Percentiles rank a stretch among this genome's conserved stretches.
Conservation (phyloP, 2,329 filamentous ascomycete species). For the Colletotrichum sp. region DNA sequence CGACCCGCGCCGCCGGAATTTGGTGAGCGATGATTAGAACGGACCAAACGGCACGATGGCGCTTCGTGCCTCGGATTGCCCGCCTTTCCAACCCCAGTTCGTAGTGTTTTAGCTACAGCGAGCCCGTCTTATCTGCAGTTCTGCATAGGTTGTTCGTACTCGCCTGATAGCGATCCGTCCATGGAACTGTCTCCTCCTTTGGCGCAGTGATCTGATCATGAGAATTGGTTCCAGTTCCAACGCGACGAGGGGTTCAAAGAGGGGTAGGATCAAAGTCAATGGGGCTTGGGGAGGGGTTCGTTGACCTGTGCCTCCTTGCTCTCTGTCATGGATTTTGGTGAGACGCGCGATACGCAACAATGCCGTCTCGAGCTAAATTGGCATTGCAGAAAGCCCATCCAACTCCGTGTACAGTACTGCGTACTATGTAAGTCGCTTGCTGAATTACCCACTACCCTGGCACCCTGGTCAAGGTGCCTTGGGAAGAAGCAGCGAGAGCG, state of each 20-base stretch:
- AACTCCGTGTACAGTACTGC: not conserved
- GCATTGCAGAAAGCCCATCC: not conserved
- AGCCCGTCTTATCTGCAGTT: not conserved
- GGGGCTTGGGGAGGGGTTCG: not conserved
- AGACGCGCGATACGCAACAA: conserved; percentile 8
- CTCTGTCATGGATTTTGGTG: not conserved
- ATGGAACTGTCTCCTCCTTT: not conserved
- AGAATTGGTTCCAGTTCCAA: not conserved
- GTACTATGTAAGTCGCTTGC: too few relatives aligned
- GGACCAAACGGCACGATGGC: not conserved
- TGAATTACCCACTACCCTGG: not conserved
- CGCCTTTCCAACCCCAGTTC: not conserved
- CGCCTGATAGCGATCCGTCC: not conserved
- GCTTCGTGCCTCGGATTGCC: not conserved
- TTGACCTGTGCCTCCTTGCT: not conserved
- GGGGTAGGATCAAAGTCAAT: not conserved
- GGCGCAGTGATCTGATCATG: not conserved
- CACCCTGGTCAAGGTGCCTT: not conserved
- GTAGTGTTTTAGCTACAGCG: not conserved
- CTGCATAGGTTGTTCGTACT: not conserved
- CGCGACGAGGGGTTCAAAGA: not conserved
- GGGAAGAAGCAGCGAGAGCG: not conserved
- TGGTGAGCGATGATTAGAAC: not conserved
- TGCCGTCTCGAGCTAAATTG: not conserved
- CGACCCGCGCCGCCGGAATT: not conserved